Base-by-base conservation (phyloP, 2,329 filamentous ascomycete species). In the Chrysoporthe deuterocubensis region DNA sequence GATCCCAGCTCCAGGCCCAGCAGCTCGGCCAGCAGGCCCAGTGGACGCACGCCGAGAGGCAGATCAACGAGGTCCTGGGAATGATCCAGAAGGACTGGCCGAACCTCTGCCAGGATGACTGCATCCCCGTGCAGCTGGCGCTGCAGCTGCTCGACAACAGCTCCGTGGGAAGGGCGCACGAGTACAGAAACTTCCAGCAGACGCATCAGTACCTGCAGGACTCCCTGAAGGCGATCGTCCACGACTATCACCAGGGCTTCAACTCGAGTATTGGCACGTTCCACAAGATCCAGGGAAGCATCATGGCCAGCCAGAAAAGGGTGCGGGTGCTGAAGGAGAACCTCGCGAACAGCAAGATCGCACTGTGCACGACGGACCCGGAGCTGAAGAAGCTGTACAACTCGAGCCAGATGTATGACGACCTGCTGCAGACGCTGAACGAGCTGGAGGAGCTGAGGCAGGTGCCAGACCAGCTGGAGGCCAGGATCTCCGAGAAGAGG, bases 251-350 rank as follows among this genome's bases (percentile, higher is more conserved):
- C 76, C 96, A 99, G 79, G 96, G 96, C 59, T 99, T 99, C 85
- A 99, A 98, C 81, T 97, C 93, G 79, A 97, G 95, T 62, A 98
- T 99, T 71, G 96, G 95, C 78, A 98, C 95, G 26, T 99, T 98
- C 76, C 96, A 99, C 83, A 97, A 97, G 80, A 99, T 99, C 70
- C 96, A 99, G 78, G 89, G 90, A 64, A 97, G 93, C 79, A 96
- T 99, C 72, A 92, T 95, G 74, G 85, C 88, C 62, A 97, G 94
- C 18, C 96, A 99, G 79, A 90, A 90, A 74, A 89, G 93, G 69
- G 93, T 99, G 65, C 89, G 95, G 68, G 83, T 85, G 14, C 83
- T 99, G 70, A 96, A 95, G 78, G 89, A 94, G 67, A 93, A 93
- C n/a, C 83, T 99, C 67, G 86, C 90, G 16, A 87, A 89, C 65